Base-by-base conservation (phyloP, 768 basidiomycete species). In the Tremella yokohamensis region DNA sequence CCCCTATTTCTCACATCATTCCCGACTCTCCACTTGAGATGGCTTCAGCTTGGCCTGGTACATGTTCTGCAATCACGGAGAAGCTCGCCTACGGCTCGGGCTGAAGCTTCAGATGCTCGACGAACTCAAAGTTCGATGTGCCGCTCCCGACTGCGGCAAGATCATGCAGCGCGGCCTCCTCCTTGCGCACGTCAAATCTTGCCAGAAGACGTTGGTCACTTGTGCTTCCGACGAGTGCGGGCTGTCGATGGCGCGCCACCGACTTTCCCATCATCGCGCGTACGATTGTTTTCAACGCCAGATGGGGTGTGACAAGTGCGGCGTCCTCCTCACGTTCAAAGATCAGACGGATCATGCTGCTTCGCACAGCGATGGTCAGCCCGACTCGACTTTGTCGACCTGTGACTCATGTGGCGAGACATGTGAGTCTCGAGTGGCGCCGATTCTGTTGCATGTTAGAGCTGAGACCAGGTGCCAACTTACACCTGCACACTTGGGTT, bases 221-320 rank as follows among this genome's bases (percentile, higher is more conserved):
- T 70, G 69, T 49, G 39, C 57, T 11, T 64, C 64, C 47, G 64
- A 52, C 8, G 64, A 67, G 8, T 70, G 69, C 42, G 64, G 62
- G 12, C 47, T 68, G 7, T 60, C 59, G 20, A 70, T 70, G 66
- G 49, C 66, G 1, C 47, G 66, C 49, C 53, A 59, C 18, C 40
- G 60, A 4, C 34, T 64, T 37, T 56, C 66, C 3, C 62, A 70
- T 57, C 69, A 70, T 50, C 50, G 69, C 12, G 66, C 64, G 12
- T 70, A 70, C 40, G 66, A 67, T 22, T 70, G 69, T 42, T 67
- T 68, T 38, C 66, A 68, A 48, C 52, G 69, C 2, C 64, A 57
- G 45, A 70, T 70, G 69, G 64, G 66, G 40, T 70, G 69, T 42
- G 38, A 55, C 16, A 61, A 52, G 34, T 70, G 69, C 38, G 61